Conservation (phyloP, 1,139 yeast species). For the Lodderomyces orthopsilosis region DNA sequence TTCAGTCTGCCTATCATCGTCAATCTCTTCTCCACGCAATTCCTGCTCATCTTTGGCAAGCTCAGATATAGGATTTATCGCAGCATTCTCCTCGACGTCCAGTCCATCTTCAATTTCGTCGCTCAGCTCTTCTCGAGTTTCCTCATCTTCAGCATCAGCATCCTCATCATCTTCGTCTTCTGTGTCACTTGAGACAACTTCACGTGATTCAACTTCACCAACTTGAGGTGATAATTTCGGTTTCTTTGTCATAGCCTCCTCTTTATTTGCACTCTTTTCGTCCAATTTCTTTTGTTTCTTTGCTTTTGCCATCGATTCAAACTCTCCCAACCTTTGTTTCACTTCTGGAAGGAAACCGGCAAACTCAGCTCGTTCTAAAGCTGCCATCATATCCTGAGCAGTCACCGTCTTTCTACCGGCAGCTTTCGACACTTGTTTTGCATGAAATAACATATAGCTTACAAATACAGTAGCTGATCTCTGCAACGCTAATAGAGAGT, state of each 20-base stretch:
- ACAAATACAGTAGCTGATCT: slow-evolving; percentile 74
- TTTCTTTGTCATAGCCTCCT: slow-evolving; percentile 7
- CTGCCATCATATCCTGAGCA: slow-evolving; percentile 62
- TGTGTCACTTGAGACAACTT: slow-evolving; percentile 8
- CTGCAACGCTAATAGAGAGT: slow-evolving; percentile 63
- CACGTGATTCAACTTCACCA: neutral
- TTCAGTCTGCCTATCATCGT: slow-evolving; percentile 9
- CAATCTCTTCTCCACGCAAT: slow-evolving; percentile 9
- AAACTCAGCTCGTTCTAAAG: slow-evolving; percentile 56
- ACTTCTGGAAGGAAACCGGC: slow-evolving; percentile 53
- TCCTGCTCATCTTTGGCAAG: neutral
- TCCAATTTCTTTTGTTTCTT: slow-evolving; percentile 29
- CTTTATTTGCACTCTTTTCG: slow-evolving; percentile 17
- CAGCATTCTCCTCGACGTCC: slow-evolving; percentile 13
- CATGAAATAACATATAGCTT: slow-evolving; percentile 61
- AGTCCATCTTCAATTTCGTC: slow-evolving; percentile 27
- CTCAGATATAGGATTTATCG: slow-evolving; percentile 11
- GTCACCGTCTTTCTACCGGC: slow-evolving; percentile 59
- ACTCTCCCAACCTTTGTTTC: slow-evolving; percentile 47
- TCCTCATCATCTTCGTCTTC: slow-evolving; percentile 18
- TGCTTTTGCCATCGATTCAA: slow-evolving; percentile 35
- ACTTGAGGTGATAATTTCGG: neutral
- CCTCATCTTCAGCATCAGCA: slow-evolving; percentile 17
- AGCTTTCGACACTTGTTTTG: slow-evolving; percentile 52
- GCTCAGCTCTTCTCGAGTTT: slow-evolving; percentile 21